Evolutionary conservation across 495 filamentous ascomycete species (phyloP).

Genomic region (Podospora conica): DNA sequence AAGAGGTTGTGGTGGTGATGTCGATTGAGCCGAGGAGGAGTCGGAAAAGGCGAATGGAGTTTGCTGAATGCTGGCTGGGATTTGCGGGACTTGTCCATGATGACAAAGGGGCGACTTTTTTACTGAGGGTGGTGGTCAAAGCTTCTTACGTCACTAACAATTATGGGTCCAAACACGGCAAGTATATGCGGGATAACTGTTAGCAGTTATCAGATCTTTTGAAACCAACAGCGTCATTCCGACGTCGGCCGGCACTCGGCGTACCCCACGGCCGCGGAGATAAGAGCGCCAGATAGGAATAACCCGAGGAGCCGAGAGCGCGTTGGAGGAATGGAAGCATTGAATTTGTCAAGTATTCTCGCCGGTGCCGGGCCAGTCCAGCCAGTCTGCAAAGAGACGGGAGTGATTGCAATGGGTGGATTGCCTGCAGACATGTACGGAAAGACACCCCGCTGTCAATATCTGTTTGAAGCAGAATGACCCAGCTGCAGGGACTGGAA

Average conservation of each 20-base stretch:
- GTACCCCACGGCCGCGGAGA: constrained; percentile 25
- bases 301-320: constrained; percentile 9
- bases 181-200: not conserved
- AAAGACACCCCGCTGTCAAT: not conserved
- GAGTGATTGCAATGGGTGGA: not conserved
- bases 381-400: not conserved
- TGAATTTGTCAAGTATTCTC: not conserved
- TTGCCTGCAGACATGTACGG: not conserved
- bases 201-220: constrained; percentile 8
- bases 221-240: constrained; percentile 22
- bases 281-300: constrained; percentile 34
- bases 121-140: constrained; percentile 11
- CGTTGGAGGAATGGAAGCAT: not conserved
- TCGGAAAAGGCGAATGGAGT: not conserved
- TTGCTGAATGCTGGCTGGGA: constrained; percentile 20
- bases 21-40: constrained; percentile 3
- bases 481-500: not conserved
- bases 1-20: constrained; percentile 1
- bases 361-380: not conserved
- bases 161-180: not conserved
- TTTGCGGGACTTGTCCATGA: constrained; percentile 32
- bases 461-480: not conserved
- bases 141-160: constrained; percentile 18
- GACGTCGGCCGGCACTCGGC: constrained; percentile 24
- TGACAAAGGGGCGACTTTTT: constrained; percentile 29